Conservation (phyloP, 768 basidiomycete species). For the Symmetrospora coprosmae region DNA sequence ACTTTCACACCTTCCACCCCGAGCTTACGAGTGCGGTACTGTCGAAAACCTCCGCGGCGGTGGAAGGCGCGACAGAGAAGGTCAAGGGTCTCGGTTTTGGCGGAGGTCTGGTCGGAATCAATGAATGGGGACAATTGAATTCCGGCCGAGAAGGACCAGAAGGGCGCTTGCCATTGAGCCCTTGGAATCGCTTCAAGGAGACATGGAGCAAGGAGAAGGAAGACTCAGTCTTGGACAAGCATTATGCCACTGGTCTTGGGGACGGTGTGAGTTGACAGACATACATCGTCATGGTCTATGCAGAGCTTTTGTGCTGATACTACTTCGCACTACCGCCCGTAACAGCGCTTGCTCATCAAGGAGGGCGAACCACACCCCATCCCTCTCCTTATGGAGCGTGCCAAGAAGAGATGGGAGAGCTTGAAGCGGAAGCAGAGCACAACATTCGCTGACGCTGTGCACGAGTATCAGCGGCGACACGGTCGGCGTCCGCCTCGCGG, state of each 20-base stretch:
- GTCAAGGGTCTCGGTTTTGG: conserved; percentile 6
- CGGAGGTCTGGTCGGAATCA: not conserved
- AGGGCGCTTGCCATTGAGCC: not conserved
- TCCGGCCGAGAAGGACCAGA: not conserved
- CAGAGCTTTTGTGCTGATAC: not conserved
- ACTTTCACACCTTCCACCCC: conserved; percentile 1
- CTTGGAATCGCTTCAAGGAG: conserved; percentile 1
- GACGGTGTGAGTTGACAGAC: not conserved
- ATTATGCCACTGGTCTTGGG: too few species aligned
- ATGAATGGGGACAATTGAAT: conserved; percentile 4
- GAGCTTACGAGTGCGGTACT: not conserved
- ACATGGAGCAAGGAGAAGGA: not conserved
- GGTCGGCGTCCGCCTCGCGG: conserved; percentile 65
- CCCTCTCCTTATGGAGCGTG: conserved; percentile 40
- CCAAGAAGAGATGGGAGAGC: conserved; percentile 40
- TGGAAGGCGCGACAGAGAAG: not conserved
- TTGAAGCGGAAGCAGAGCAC: conserved; percentile 61
- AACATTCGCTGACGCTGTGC: conserved; percentile 60
- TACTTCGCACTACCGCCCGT: not conserved
- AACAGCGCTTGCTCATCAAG: conserved; percentile 21
- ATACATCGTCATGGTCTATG: too few species aligned
- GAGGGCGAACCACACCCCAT: conserved; percentile 41
- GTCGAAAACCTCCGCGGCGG: not conserved
- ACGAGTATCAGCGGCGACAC: conserved; percentile 67
- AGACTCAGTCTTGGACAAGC: not conserved